These are phyloP conservation scores for Gonapodya sp. DNA, from an alignment of 192 early-diverging fungal genomes.

Conservation along the genomic window DNA sequence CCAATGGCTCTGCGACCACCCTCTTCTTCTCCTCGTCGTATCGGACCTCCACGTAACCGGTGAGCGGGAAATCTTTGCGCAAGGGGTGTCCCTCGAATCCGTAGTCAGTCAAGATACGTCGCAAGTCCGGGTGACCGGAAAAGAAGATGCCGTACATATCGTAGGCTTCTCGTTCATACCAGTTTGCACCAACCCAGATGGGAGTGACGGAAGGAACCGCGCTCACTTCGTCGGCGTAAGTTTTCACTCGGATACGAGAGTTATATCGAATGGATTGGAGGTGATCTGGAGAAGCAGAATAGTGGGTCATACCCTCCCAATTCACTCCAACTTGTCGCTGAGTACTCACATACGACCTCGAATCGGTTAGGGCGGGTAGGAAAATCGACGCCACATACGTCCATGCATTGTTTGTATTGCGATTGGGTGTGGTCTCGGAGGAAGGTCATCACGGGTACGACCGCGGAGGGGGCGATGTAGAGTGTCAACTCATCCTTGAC, in stretches of 20 bases:
- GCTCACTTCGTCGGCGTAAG: slow-evolving; percentile 81
- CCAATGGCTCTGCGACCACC: slow-evolving; percentile 90
- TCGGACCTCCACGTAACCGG: slow-evolving; percentile 96
- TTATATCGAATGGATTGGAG: slow-evolving; percentile 79
- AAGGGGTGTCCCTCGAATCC: slow-evolving; percentile 93
- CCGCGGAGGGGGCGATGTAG: slow-evolving; percentile 73
- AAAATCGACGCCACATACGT: slow-evolving; percentile 86
- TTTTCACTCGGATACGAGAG: slow-evolving; percentile 93
- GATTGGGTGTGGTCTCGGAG: slow-evolving; percentile 84
- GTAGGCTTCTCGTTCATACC: slow-evolving; percentile 96
- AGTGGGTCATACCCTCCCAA: too few relatives aligned
- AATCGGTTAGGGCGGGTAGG: slow-evolving; percentile 88
- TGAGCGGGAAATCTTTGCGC: slow-evolving; percentile 97
- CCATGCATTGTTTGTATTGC: slow-evolving; percentile 87
- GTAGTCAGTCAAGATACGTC: slow-evolving; percentile 95
- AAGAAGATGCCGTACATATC: slow-evolving; percentile 99
- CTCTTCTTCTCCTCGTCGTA: slow-evolving; percentile 99
- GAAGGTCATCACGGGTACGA: slow-evolving; percentile 75
- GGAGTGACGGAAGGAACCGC: slow-evolving; percentile 81
- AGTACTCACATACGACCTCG: slow-evolving; percentile 94
- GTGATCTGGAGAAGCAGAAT: too few relatives aligned
- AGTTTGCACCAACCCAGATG: slow-evolving; percentile 79
- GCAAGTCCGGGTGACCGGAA: slow-evolving; percentile 86
- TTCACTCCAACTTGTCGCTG: too few relatives aligned
- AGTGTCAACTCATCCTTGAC: slow-evolving; percentile 93